Base-by-base conservation (phyloP, 2,329 filamentous ascomycete species). In the Fusarium sp. region DNA sequence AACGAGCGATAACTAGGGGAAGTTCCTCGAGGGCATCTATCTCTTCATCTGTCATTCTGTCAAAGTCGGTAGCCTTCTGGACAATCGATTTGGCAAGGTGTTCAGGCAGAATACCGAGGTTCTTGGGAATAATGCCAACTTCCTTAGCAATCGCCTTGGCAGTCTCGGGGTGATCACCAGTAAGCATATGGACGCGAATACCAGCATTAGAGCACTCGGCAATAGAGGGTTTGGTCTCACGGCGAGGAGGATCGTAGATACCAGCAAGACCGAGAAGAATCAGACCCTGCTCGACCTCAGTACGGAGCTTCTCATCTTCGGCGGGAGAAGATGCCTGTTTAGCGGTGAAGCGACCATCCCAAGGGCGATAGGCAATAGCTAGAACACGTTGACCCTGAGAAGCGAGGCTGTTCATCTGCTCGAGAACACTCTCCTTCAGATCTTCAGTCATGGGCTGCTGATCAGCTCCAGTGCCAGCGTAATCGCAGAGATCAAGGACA, bases 221-320 rank as follows among this genome's bases (percentile, higher is more conserved):
- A 58, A 94, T 92, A 9, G 91, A 89, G 2, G 83, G 85, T 21
- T 90, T 91, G 1, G 93, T 94, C 79, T 96, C 93, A 4, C 88
- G 87, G 3, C 93, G 91, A 55, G 93, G 93, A 5, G 93, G 93
- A 70, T 97, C 93, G 75, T 96, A 95, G 66, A 97, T 90, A 56
- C 93, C 93, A 47, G 91, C 90, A 11, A 97, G 85, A n/a, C 94
- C 94, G 15, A 92, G 86, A 63, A 96, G 91, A 5, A 84, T 85
- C 31, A 97, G 86, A 29, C 87, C 83, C 35, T 82, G 81, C 75
- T 96, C 93, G 15, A 95, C 85, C 6, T 84, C 79, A 8, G 82
- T 79, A 8, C 93, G 91, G 4, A 84, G 75, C 39, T 77, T 74
- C 49, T 83, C 80, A 9, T 85, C 82, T 47, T 81, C 78, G 8